phyloP scores from a whole-genome alignment of 768 basidiomycete species.

The Xerocomus potaroensis region DNA sequence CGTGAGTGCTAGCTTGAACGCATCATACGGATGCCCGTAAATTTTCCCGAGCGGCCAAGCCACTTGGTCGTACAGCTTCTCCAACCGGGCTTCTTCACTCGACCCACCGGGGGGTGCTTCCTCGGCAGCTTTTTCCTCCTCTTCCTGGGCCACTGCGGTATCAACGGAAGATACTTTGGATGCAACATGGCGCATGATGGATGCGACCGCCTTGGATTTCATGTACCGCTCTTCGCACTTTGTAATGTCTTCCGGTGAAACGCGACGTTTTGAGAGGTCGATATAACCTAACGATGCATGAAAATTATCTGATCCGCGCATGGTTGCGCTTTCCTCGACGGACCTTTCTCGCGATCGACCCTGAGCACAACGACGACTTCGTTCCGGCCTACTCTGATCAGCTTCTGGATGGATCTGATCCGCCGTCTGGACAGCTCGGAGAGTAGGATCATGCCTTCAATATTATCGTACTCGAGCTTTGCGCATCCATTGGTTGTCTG shows the following conservation, averaged over 20 bases:
- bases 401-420: constrained; percentile 95
- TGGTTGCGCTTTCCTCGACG: constrained; percentile 12
- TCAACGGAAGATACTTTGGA: constrained; percentile 62
- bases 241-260: constrained; percentile 96
- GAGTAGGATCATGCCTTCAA: constrained; percentile 99
- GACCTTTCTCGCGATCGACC: constrained; percentile 99
- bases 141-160: constrained; percentile 25
- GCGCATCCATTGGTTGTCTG: neutral
- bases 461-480: constrained; percentile 97
- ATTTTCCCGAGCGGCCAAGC: constrained; percentile 91
- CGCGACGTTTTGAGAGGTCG: constrained; percentile 96
- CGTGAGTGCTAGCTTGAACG: constrained; percentile 96
- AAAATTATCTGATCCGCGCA: neutral
- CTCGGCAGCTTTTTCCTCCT: constrained; percentile 24
- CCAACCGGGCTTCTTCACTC: constrained; percentile 77
- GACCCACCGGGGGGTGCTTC: constrained; percentile 27
- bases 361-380: constrained; percentile 97
- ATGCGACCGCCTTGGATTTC: constrained; percentile 95
- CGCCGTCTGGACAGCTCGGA: constrained; percentile 95
- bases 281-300: constrained; percentile 71
- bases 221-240: constrained; percentile 98
- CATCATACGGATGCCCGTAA: constrained; percentile 95
- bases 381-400: constrained; percentile 95
- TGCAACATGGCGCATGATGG: constrained; percentile 87
- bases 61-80: constrained; percentile 84